These are phyloP conservation scores for Phaffia tasmanica DNA, from an alignment of 768 basidiomycete genomes.

Conservation along the genomic window DNA sequence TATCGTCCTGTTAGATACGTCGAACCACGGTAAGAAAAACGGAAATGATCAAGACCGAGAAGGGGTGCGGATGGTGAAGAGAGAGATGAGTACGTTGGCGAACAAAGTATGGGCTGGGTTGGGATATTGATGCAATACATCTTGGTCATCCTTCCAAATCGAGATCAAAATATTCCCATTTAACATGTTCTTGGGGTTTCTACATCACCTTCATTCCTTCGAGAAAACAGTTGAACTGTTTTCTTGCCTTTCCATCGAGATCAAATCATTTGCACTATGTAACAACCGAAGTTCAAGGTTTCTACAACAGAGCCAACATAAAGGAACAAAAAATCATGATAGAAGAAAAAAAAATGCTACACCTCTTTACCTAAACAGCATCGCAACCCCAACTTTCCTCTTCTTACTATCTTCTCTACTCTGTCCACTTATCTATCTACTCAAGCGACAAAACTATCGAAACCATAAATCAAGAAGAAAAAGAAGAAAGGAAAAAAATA, in stretches of 20 bases:
- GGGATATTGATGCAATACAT: not conserved
- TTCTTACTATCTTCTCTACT: conserved; percentile 3
- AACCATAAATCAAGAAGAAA: not conserved
- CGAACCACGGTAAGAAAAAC: not conserved
- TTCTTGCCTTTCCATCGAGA: no score
- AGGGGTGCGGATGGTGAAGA: conserved; percentile 32
- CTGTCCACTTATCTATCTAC: not conserved
- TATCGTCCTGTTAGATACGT: conserved; percentile 30
- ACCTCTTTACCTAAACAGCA: conserved; percentile 25
- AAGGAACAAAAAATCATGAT: not conserved
- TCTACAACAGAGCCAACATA: not conserved
- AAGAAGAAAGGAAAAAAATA: conserved; percentile 8
- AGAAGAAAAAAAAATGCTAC: not conserved
- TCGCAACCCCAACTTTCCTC: not conserved
- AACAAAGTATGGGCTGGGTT: conserved; percentile 32
- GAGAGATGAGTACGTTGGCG: conserved; percentile 31
- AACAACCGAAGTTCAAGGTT: no score
- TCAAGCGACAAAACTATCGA: not conserved
- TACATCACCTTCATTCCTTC: no score
- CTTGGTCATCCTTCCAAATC: conserved; percentile 25
- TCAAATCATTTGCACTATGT: no score
- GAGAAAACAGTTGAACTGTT: no score
- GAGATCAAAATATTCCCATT: conserved; percentile 15
- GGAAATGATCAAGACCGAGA: conserved; percentile 16
- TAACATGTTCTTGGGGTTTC: no score